Evolutionary conservation across 495 filamentous ascomycete species (phyloP), one percentile per base, ranked within the genome.

Genomic region (Podospora anserina): DNA sequence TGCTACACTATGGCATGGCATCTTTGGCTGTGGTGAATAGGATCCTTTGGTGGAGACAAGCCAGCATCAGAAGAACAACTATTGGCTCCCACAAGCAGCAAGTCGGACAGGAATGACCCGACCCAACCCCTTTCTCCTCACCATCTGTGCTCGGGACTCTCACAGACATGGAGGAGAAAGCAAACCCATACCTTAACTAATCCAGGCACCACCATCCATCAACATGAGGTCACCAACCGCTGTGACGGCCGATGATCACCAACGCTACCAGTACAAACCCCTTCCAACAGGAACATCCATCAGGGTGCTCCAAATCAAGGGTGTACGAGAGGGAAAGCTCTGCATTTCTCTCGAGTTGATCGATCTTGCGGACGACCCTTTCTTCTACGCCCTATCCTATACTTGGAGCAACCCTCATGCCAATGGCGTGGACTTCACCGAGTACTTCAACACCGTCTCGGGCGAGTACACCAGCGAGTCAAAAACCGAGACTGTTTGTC

Each of bases 401-500:
- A 68, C 66, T 7, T 68, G 66, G 66, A 61, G 66, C n/a, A 68
- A 68, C 9, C 66, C 66, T 5, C 66, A 68, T 19, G 66, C 66
- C 5, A 68, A 55, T 23, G 66, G 66, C 1, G 66, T 68, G 16
- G 66, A 68, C 49, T 68, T 68, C 39, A 68, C 66, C 5, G 66
- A 60, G 2, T 32, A 68, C 53, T 68, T 63, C 44, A 63, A 68
- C 28, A 28, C 66, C 11, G 66, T 68, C 6, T 57, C n/a, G 28
- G 19, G 18, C 4, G 49, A 68, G 13, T 68, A 68, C 60, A 59
- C 44, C 49, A 9, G 59, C 53, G 66, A 63, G 19, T 63, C 58
- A 5, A 20, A 39, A 11, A 11, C 39, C 39, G 9, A 49, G 39
- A 49, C 13, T 49, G 6, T 49, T 49, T 49, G 39, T 49, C 39